Conservation (phyloP, 306 rosid genomes). For the Pyrus pyrifolia region DNA sequence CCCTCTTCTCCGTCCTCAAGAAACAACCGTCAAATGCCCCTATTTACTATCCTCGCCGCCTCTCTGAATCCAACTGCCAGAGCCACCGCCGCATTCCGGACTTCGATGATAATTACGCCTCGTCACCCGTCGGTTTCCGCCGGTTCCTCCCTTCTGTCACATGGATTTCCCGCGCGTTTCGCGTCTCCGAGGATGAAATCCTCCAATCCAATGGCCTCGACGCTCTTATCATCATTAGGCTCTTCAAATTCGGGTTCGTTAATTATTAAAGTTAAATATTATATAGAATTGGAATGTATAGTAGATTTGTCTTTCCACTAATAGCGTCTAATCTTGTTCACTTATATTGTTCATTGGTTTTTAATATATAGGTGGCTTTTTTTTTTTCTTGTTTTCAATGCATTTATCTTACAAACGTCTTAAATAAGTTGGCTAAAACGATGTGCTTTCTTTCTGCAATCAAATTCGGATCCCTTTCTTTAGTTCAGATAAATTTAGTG, state of each 20-base stretch:
- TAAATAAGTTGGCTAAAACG: no score
- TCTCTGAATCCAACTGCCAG: constrained; percentile 28
- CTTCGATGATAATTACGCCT: constrained; percentile 2
- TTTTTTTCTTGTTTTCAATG: no score
- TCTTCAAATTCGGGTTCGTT: constrained; percentile 75
- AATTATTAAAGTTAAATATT: background rate
- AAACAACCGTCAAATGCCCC: constrained; percentile 63
- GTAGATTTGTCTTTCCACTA: background rate
- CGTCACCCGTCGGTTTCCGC: background rate
- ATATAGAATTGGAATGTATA: no score
- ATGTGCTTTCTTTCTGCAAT: no score
- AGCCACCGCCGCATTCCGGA: constrained; percentile 2
- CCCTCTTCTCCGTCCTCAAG: constrained; percentile 74
- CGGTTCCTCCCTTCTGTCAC: constrained; percentile 62
- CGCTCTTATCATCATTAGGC: constrained; percentile 66
- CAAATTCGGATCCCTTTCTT: background rate
- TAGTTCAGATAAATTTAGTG: background rate
- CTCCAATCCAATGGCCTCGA: constrained; percentile 60
- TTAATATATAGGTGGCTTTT: no score
- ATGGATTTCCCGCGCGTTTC: constrained; percentile 59
- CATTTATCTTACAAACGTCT: no score
- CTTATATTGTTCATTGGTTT: no score
- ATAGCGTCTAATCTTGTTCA: no score
- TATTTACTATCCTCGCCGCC: constrained; percentile 66
- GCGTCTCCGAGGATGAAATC: constrained; percentile 56